phyloP scores from a whole-genome alignment of 2,329 filamentous ascomycete species.

The Blastomyces gilchristii region DNA sequence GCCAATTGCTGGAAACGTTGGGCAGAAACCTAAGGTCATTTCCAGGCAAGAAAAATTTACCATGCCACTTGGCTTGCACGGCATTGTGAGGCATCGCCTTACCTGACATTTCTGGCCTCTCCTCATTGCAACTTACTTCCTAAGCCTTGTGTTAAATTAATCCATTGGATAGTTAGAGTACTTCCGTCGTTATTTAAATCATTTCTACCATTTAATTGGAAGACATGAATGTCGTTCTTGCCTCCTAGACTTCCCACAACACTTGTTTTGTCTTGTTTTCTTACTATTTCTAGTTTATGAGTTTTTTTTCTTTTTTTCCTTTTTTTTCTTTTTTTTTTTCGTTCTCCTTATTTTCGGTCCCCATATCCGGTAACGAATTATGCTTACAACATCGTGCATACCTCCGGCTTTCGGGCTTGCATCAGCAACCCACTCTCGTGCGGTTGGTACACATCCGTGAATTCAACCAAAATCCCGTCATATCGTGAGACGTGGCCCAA shows the following conservation, averaged over 20 bases:
- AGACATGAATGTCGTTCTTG: neutral
- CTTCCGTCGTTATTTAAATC: neutral
- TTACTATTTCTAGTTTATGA: no score
- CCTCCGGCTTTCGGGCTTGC: constrained; percentile 23
- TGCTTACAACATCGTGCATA: constrained; percentile 21
- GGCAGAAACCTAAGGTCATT: constrained; percentile 10
- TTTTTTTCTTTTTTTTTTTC: neutral
- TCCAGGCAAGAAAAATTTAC: neutral
- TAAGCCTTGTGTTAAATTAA: neutral
- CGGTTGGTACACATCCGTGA: constrained; percentile 15
- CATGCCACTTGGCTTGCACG: constrained; percentile 6
- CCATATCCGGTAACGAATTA: constrained; percentile 20
- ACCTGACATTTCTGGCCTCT: neutral
- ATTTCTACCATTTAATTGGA: neutral
- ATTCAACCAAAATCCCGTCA: constrained; percentile 22
- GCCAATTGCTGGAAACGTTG: constrained; percentile 13
- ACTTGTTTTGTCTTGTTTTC: neutral
- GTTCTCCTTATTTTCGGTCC: neutral
- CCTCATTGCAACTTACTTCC: neutral
- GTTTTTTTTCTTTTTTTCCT: no score
- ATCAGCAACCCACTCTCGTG: constrained; percentile 16
- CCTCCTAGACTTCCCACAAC: neutral
- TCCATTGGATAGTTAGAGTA: neutral
- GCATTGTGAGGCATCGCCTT: constrained; percentile 6
- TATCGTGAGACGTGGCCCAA: constrained; percentile 36